These are phyloP conservation scores for Falciphora oryzae DNA, from an alignment of 2,329 filamentous ascomycete species.

Conservation along the genomic window DNA sequence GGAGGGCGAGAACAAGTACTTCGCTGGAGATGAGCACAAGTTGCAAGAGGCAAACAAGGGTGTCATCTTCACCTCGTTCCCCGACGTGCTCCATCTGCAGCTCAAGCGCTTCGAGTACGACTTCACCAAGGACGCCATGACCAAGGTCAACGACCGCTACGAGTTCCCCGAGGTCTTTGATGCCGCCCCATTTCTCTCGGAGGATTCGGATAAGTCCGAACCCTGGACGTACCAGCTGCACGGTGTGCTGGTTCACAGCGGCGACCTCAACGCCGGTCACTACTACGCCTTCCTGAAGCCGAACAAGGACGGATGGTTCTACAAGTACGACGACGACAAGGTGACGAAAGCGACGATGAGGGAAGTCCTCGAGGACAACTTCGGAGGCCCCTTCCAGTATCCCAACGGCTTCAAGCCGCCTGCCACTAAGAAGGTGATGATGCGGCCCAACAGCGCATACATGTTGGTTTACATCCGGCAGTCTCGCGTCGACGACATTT, in stretches of 20 bases:
- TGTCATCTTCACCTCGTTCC: constrained; percentile 94
- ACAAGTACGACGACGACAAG: constrained; percentile 94
- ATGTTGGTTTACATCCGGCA: constrained; percentile 98
- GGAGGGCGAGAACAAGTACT: constrained; percentile 98
- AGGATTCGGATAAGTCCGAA: constrained; percentile 81
- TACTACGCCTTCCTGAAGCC: constrained; percentile 98
- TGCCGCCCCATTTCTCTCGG: constrained; percentile 78
- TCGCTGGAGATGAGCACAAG: constrained; percentile 81
- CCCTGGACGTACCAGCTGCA: constrained; percentile 90
- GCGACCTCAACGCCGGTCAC: constrained; percentile 93
- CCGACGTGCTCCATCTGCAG: constrained; percentile 88
- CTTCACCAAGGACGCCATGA: constrained; percentile 92
- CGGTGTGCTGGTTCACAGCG: constrained; percentile 92
- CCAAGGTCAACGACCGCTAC: constrained; percentile 95
- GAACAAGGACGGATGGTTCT: constrained; percentile 87
- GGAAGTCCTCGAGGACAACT: constrained; percentile 95
- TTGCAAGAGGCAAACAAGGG: constrained; percentile 96
- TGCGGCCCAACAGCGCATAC: constrained; percentile 80
- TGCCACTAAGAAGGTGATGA: constrained; percentile 49
- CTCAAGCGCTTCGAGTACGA: constrained; percentile 98
- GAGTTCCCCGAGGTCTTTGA: constrained; percentile 83
- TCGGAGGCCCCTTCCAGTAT: constrained; percentile 74
- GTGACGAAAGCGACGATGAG: constrained; percentile 90
- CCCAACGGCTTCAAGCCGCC: constrained; percentile 41
- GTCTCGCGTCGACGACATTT: constrained; percentile 73